Conservation (phyloP, 2,329 filamentous ascomycete species). For the Fusarium agapanthi region DNA sequence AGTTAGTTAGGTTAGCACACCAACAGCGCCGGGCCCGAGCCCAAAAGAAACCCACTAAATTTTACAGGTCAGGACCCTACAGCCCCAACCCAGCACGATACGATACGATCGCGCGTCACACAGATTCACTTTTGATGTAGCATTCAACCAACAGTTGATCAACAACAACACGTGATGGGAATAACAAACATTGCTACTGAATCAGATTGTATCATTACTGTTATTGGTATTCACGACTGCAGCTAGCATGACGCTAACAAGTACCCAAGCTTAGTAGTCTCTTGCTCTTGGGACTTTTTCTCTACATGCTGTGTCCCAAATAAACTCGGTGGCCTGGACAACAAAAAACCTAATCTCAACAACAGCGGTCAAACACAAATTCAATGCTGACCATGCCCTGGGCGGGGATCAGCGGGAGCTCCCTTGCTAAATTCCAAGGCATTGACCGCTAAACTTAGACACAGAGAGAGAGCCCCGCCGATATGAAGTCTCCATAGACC, state of each 20-base stretch:
- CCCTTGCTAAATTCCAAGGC: slow-evolving; percentile 23
- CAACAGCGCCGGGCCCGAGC: not conserved
- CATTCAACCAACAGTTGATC: slow-evolving; percentile 12
- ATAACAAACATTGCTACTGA: not conserved
- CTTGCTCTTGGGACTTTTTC: not conserved
- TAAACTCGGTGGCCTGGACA: slow-evolving; percentile 29
- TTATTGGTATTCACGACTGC: not conserved
- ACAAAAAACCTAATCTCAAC: slow-evolving; percentile 25
- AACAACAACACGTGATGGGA: slow-evolving; percentile 21
- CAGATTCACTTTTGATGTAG: slow-evolving; percentile 16
- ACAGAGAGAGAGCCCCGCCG: not conserved
- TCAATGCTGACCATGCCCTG: slow-evolving; percentile 9
- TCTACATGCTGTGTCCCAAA: not conserved
- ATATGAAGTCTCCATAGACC: not conserved
- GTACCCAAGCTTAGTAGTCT: not conserved
- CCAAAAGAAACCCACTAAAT: not conserved
- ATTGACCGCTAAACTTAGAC: slow-evolving; percentile 23
- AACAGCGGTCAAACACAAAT: slow-evolving; percentile 35
- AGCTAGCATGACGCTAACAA: not conserved
- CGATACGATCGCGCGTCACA: slow-evolving; percentile 29
- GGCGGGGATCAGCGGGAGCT: slow-evolving; percentile 29
- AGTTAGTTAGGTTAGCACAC: not conserved
- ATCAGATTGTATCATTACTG: not conserved
- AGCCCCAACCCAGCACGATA: not conserved
- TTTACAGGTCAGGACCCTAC: slow-evolving; percentile 5